phyloP scores from a whole-genome alignment of 495 filamentous ascomycete species.

The Xylaria scruposa region DNA sequence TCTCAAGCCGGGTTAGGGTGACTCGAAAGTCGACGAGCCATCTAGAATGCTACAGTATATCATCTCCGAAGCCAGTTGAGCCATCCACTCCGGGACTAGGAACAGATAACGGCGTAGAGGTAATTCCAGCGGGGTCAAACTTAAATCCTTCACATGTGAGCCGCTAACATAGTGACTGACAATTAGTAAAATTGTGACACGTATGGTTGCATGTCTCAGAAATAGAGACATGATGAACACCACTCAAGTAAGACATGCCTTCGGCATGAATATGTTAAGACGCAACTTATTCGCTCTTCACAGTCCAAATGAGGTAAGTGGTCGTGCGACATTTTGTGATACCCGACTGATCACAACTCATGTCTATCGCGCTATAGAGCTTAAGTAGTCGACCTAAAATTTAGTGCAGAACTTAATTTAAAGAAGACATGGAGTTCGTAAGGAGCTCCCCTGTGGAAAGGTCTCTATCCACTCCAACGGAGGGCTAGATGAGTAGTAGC shows the following conservation, averaged over 20 bases:
- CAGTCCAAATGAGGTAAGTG: constrained; percentile 25
- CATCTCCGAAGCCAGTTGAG: background rate
- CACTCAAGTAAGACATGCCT: background rate
- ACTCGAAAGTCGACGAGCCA: background rate
- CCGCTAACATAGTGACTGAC: too few relatives aligned
- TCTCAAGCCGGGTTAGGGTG: background rate
- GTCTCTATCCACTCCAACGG: background rate
- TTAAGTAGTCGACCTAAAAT: background rate
- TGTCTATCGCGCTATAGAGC: background rate
- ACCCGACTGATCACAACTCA: background rate
- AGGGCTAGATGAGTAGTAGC: background rate
- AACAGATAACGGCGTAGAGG: background rate
- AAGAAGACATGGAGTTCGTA: background rate
- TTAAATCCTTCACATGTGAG: background rate
- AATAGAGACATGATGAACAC: background rate
- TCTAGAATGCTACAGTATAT: background rate
- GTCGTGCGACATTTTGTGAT: constrained; percentile 24
- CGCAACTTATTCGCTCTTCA: background rate
- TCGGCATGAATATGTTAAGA: background rate
- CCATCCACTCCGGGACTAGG: background rate
- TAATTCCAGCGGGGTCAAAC: background rate
- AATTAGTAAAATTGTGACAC: background rate
- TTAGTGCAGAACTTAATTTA: background rate
- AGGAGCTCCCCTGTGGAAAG: background rate
- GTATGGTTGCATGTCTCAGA: background rate